A percentile compares a stretch with the other conserved stretches of the same genome.
These are phyloP conservation scores for Geotrichum fermentans DNA, from an alignment of 1,139 yeast species.

Conservation along the genomic window DNA sequence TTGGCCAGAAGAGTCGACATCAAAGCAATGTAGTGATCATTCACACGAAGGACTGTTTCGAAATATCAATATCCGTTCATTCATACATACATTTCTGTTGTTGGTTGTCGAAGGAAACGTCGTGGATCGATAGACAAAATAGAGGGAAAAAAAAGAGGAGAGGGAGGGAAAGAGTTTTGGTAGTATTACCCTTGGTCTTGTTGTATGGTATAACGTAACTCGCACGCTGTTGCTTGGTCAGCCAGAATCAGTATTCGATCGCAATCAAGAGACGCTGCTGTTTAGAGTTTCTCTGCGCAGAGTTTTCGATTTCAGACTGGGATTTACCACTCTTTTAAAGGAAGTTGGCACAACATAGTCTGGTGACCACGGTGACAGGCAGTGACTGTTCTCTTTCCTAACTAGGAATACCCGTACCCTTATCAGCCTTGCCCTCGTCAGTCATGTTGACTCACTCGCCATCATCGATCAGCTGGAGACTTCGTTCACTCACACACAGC, in stretches of 20 bases:
- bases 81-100: conserved; percentile 20
- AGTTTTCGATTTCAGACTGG: too few species aligned
- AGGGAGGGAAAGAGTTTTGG: conserved; percentile 6
- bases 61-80: too few species aligned
- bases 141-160: conserved; percentile 6
- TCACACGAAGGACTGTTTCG: too few species aligned
- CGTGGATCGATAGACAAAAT: conserved; percentile 16
- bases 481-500: too few species aligned
- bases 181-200: not conserved
- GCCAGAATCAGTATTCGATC: not conserved
- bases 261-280: not conserved
- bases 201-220: conserved; percentile 2
- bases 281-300: too few species aligned
- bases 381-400: conserved; percentile 1
- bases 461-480: too few species aligned
- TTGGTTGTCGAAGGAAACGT: conserved; percentile 20
- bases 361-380: conserved; percentile 2
- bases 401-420: not conserved
- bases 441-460: conserved; percentile 4
- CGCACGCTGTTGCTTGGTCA: not conserved
- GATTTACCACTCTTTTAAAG: not conserved
- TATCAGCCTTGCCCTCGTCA: not conserved
- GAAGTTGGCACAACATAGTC: not conserved
- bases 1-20: too few species aligned
- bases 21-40: too few species aligned